A percentile compares a stretch with the other conserved stretches of the same genome.
Evolutionary conservation across 2,329 filamentous ascomycete species (phyloP).

Genomic region (Falciphora oryzae): DNA sequence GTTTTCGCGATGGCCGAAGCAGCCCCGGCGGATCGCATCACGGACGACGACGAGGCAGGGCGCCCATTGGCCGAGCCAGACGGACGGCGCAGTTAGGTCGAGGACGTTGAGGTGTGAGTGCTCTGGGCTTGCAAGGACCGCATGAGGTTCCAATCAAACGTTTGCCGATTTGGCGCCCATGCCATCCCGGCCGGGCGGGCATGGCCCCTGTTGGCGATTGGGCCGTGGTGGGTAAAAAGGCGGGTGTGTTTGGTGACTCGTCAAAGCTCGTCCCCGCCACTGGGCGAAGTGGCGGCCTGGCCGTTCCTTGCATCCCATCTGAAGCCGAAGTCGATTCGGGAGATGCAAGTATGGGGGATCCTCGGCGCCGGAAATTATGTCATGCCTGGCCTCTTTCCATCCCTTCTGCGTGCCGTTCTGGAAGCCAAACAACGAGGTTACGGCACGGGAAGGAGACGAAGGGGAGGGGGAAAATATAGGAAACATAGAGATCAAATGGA

Average conservation of each 20-base stretch:
- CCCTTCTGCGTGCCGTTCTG: neutral
- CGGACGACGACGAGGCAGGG: too few relatives aligned
- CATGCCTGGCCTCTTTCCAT: neutral
- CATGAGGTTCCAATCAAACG: constrained; percentile 1
- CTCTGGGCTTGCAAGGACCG: too few relatives aligned
- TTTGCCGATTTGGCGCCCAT: neutral
- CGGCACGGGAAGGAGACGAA: neutral
- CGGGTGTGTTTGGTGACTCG: neutral
- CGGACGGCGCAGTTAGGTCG: neutral
- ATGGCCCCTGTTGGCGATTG: neutral
- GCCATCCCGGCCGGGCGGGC: neutral
- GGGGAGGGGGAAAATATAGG: neutral
- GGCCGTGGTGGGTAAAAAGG: neutral
- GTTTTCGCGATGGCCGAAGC: neutral
- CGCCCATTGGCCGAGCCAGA: neutral
- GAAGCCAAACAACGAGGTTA: neutral
- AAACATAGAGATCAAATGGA: neutral
- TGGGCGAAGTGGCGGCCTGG: too few relatives aligned
- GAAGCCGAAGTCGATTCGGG: neutral
- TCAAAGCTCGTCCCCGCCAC: neutral
- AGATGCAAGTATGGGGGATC: neutral
- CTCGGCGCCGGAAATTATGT: neutral
- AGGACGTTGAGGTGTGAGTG: too few relatives aligned
- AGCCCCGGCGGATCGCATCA: neutral
- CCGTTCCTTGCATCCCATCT: neutral